These are phyloP conservation scores for Tuber indicum DNA, from an alignment of 495 filamentous ascomycete genomes.

Conservation along the genomic window DNA sequence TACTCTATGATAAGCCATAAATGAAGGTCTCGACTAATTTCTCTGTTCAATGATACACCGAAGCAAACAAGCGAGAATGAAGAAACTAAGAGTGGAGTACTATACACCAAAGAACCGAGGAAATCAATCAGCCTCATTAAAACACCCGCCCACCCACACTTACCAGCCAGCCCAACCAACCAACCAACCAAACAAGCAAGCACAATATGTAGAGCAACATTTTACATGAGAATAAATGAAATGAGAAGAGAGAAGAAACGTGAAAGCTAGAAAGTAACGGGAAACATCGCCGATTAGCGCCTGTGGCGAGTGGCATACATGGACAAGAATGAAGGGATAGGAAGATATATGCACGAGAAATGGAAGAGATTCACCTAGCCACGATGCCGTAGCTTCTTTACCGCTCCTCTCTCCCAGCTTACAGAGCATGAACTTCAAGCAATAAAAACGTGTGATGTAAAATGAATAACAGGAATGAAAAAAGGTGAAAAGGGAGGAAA, in stretches of 20 bases:
- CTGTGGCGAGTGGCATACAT: not conserved
- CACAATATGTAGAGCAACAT: not conserved
- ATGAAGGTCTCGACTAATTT: not conserved
- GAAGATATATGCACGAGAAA: slow-evolving; percentile 6
- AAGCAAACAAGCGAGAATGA: not conserved
- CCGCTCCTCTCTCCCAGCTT: slow-evolving; percentile 42
- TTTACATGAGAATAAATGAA: not conserved
- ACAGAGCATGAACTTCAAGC: slow-evolving; percentile 38
- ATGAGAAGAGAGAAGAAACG: not conserved
- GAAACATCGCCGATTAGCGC: not conserved
- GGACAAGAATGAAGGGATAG: not conserved
- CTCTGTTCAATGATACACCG: not conserved
- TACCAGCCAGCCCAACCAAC: not conserved
- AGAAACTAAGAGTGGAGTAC: not conserved
- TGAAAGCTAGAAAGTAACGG: not conserved
- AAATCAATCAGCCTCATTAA: not conserved
- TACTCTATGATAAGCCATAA: not conserved
- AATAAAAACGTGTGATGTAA: slow-evolving; percentile 39
- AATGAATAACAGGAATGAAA: slow-evolving; percentile 17
- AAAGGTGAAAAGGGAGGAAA: not conserved
- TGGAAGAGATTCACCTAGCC: slow-evolving; percentile 8
- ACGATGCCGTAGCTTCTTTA: slow-evolving; percentile 32
- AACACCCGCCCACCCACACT: not conserved
- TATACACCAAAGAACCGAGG: not conserved
- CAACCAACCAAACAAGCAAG: not conserved